Percentiles rank a stretch among this genome's conserved stretches.
Evolutionary conservation across 768 basidiomycete genomes (phyloP).

Genomic region (Cystofilobasidium macerans): DNA sequence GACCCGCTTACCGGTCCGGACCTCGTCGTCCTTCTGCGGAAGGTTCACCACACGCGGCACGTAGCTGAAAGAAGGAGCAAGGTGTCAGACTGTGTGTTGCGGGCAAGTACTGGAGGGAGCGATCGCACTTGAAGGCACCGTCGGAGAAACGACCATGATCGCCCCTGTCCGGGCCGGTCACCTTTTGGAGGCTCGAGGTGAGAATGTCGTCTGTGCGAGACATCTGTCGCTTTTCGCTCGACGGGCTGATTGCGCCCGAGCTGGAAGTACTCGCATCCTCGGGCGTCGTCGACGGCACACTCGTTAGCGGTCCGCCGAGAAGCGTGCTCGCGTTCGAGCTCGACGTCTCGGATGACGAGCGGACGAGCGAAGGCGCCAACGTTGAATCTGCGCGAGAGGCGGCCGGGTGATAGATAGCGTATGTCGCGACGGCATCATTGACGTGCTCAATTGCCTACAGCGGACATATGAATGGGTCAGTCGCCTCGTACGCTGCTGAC

Average conservation of each 20-base stretch:
- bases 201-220: not conserved
- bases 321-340: no score
- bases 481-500: not conserved
- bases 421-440: slow-evolving; percentile 28
- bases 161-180: no score
- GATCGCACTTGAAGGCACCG: not conserved
- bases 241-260: not conserved
- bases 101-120: not conserved
- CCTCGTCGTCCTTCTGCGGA: not conserved
- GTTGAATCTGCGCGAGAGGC: no score
- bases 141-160: no score
- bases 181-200: not conserved
- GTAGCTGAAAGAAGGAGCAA: not conserved
- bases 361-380: no score
- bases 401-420: not conserved
- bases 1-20: slow-evolving; percentile 22
- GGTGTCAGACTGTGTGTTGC: not conserved
- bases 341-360: not conserved
- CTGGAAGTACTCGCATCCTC: not conserved
- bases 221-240: not conserved
- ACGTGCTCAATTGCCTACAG: slow-evolving; percentile 39
- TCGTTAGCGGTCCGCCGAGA: not conserved
- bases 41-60: slow-evolving; percentile 9
- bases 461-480: no score
- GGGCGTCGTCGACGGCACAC: not conserved